Evolutionary conservation across 2,329 filamentous ascomycete species (phyloP), one percentile per base, ranked within the genome.

Genomic region (Tolypocladium cylindrosporum): DNA sequence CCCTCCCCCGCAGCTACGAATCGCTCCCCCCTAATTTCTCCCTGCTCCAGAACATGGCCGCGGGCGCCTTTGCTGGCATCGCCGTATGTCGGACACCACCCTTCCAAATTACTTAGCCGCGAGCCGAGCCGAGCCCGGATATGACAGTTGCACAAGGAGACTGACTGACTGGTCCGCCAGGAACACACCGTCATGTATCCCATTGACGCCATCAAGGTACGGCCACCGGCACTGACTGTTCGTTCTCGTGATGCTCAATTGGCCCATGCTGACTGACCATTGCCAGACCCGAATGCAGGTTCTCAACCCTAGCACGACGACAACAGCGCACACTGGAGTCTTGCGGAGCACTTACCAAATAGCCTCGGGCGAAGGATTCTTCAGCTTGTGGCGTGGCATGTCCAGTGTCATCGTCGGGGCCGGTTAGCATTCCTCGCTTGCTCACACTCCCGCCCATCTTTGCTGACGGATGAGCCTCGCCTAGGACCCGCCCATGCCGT

Each of bases 141-240:
- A 58, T 31, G 27, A 10, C 24, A 48, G 13, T 31, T 21, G 57
- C 21, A 42, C 19, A n/a, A 54, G 39, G 58, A 31, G 37, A 21
- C 39, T 52, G 54, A 59, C 54, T 66, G 60, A 66, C 56, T 56
- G 34, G 41, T 34, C 34, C 27, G 61, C 55, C 65, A 97, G 92
- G 93, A 97, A 78, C 93, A 97, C 75, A 95, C 93, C 60, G 92
- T 96, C 68, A 97, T 99, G 94, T 99, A 99, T 72, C 94, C 94
- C 24, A 89, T 99, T 70, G 94, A 99, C 77, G 85, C 96, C 65
- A 89, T 99, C 71, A 99, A 99, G 88, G 94, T 97, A 65, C 64
- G 72, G 58, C 48, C 5, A 31, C 39, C 54, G 42, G 5, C 11
- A 4, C 55, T 45, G 37, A 27, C 16, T n/a, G 24, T 31, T 19